Conservation (phyloP, 1,284 basidiomycete species). For the Malassezia furfur region DNA sequence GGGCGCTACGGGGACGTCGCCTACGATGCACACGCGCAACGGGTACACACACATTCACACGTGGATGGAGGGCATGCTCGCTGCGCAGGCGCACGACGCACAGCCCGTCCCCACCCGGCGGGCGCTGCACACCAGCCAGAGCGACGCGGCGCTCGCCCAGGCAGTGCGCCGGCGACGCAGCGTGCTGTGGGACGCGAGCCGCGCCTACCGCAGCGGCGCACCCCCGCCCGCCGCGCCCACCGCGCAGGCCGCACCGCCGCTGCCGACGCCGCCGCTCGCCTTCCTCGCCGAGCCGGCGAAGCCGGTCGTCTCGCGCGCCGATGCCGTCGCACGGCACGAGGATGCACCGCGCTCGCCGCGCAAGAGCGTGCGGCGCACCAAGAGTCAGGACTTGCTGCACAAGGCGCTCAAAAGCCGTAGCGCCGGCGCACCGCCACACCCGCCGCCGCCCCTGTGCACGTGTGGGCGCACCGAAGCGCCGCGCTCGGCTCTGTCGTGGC, state of each 20-base stretch:
- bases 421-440: not conserved
- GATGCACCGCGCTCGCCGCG: not conserved
- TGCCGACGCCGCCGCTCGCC: slow-evolving; percentile 1
- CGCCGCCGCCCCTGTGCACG: not conserved
- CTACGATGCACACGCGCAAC: not conserved
- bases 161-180: slow-evolving; percentile 3
- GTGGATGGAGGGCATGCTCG: slow-evolving; percentile 13
- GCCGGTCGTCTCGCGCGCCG: slow-evolving; percentile 11
- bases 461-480: slow-evolving; percentile 1
- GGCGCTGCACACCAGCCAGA: not conserved
- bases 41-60: not conserved
- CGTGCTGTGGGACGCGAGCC: slow-evolving; percentile 15
- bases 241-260: not conserved
- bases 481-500: not conserved
- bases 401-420: slow-evolving; percentile 7
- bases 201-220: slow-evolving; percentile 1
- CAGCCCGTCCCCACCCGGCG: not conserved
- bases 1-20: not conserved
- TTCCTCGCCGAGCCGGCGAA: slow-evolving; percentile 9
- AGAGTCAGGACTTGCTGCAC: slow-evolving; percentile 15
- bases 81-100: not conserved
- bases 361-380: slow-evolving; percentile 7
- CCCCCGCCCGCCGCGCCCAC: not conserved
- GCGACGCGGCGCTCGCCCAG: slow-evolving; percentile 2
- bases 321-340: slow-evolving; percentile 5